These are phyloP conservation scores for Camellia lanceoleosa DNA, from an alignment of 148 eudicot genomes.

Conservation along the genomic window DNA sequence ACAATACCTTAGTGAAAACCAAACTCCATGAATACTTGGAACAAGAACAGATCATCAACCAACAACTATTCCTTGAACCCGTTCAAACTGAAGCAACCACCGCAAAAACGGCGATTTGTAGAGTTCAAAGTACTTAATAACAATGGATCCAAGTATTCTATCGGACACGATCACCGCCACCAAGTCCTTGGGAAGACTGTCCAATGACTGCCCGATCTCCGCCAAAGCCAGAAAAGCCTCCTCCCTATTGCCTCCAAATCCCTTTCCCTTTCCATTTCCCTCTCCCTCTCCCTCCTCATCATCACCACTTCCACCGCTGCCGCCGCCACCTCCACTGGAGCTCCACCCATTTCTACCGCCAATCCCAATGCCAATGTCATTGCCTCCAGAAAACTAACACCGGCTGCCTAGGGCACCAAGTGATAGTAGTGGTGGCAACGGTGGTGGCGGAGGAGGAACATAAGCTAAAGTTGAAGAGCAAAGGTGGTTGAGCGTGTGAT, in stretches of 20 bases:
- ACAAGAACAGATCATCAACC: constrained; percentile 88
- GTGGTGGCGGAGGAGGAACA: constrained; percentile 9
- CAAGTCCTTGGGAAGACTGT: constrained; percentile 78
- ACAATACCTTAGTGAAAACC: constrained; percentile 78
- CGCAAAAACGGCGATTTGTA: constrained; percentile 53
- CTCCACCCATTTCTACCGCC: constrained; percentile 18
- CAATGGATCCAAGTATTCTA: constrained; percentile 54
- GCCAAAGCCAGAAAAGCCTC: constrained; percentile 66
- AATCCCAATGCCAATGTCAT: neutral
- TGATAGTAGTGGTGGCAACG: neutral
- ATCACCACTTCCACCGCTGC: neutral
- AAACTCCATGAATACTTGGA: constrained; percentile 75
- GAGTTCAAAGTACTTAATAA: constrained; percentile 52
- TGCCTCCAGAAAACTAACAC: constrained; percentile 22
- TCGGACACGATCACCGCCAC: constrained; percentile 63
- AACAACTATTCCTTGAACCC: constrained; percentile 81
- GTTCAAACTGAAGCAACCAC: constrained; percentile 74
- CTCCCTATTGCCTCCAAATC: constrained; percentile 31
- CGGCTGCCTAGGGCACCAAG: neutral
- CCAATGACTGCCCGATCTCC: constrained; percentile 56
- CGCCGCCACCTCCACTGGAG: constrained; percentile 24
- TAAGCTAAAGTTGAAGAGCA: neutral
- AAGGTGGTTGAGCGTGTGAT: neutral
- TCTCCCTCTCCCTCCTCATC: constrained; percentile 17
- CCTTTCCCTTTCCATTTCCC: neutral